Conservation (phyloP, 2,329 filamentous ascomycete species). For the Claviceps citrina region DNA sequence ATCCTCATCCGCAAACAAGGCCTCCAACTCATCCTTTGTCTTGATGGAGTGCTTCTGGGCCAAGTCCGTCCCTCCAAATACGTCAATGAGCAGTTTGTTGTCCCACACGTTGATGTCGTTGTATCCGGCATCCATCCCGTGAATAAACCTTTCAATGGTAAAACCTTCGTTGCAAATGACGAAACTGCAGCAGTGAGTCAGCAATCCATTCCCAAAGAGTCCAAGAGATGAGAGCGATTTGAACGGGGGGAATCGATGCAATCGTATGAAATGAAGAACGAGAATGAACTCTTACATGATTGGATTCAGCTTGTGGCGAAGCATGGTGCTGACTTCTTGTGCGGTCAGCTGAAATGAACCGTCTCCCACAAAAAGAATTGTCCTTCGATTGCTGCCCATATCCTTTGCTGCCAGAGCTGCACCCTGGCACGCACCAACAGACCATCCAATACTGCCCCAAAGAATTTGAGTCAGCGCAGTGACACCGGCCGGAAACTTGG, state of each 20-base stretch:
- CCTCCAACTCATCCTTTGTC: conserved; percentile 52
- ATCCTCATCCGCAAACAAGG: conserved; percentile 45
- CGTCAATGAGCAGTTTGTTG: conserved; percentile 49
- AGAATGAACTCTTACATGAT: conserved; percentile 45
- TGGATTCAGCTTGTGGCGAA: conserved; percentile 55
- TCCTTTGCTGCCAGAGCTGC: conserved; percentile 65
- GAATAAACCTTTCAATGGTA: conserved; percentile 79
- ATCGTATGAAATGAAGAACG: not conserved
- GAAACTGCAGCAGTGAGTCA: conserved; percentile 34
- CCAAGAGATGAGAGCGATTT: too few relatives aligned
- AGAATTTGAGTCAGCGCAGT: conserved; percentile 68
- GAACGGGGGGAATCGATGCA: not conserved
- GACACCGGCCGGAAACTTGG: conserved; percentile 62
- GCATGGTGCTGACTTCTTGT: conserved; percentile 74
- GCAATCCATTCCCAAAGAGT: not conserved
- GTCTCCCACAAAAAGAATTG: conserved; percentile 78
- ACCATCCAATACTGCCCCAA: conserved; percentile 51
- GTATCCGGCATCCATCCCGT: conserved; percentile 64
- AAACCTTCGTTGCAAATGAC: conserved; percentile 79
- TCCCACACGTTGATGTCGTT: conserved; percentile 71
- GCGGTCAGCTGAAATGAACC: conserved; percentile 74
- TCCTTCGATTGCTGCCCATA: conserved; percentile 40
- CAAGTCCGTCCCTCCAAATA: conserved; percentile 49
- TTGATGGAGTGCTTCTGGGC: conserved; percentile 51
- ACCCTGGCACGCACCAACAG: conserved; percentile 41